Base-by-base conservation (phyloP, 148 eudicot genomes). In the Fagopyrum tataricum region DNA sequence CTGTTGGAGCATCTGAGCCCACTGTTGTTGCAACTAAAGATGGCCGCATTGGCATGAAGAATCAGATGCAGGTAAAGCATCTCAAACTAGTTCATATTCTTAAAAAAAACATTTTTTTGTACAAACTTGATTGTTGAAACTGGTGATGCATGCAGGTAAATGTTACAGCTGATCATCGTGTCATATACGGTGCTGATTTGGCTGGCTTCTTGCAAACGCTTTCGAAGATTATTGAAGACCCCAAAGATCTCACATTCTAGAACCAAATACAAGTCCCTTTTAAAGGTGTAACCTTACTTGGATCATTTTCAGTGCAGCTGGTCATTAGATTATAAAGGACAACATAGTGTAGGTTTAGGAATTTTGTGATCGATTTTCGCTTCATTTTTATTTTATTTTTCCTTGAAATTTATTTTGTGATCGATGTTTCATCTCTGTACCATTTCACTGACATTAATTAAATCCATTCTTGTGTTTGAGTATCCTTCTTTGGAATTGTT, bases 111-210 rank as follows among this genome's bases (percentile, higher is more conserved):
- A n/a, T n/a, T 46, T 46, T 46, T 3, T 13, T 1, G 10, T 46
- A 46, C 49, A 64, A 61, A 11, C 40, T 24, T 4, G 6, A 64
- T 39, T 15, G 44, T 64, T 64, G 69, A 64, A 64, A 46, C 49
- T 46, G 13, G 49, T 46, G 37, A 10, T 58, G 7, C 24, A 11
- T 52, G 56, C 86, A 95, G 97, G 98, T 95, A 73, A 94, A 95
- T 81, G 92, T 95, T 74, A 91, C 98, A 4, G 97, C 98, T 74
- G 98, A 95, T 82, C 98, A 95, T 82, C 96, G 96, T 47, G 93
- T 91, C 73, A 95, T 91, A 78, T 95, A 95, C 72, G 98, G 98
- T 74, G 93, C 98, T 78, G 98, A 95, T 83, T 90, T 95, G 73
- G 97, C 98, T 53, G 82, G 86, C 72, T 95, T 91, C 87, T 82